Conservation (phyloP, 1,284 basidiomycete genomes). For the Pyrrhoderma noxium region DNA sequence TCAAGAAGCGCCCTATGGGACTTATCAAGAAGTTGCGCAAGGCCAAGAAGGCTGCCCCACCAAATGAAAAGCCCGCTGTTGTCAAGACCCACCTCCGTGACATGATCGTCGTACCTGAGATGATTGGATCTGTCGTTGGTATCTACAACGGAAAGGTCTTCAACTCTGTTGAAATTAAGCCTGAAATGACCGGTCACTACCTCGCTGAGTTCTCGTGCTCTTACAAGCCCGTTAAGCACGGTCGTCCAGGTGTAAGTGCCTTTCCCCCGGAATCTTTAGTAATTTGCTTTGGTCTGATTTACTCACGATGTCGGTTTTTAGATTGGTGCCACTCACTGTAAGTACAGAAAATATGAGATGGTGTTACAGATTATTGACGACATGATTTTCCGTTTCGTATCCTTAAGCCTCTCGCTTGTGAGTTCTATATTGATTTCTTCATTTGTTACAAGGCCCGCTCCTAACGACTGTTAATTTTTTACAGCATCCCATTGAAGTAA, state of each 20-base stretch:
- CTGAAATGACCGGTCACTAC: constrained; percentile 99
- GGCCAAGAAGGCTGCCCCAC: constrained; percentile 97
- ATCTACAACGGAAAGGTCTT: constrained; percentile 99
- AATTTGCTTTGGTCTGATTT: neutral
- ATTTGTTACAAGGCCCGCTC: constrained; percentile 2
- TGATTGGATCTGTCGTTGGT: constrained; percentile 96
- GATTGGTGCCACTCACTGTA: constrained; percentile 86
- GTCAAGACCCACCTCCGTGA: constrained; percentile 99
- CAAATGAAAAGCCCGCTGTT: constrained; percentile 97
- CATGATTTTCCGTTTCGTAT: constrained; percentile 2
- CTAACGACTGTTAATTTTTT: constrained; percentile 15
- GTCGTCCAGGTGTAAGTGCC: constrained; percentile 82
- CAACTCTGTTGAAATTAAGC: constrained; percentile 98
- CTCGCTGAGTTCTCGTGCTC: constrained; percentile 93
- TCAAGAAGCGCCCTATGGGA: constrained; percentile 97
- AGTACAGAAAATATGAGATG: constrained; percentile 36
- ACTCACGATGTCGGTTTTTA: constrained; percentile 22
- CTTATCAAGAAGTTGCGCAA: constrained; percentile 99
- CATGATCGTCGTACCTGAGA: constrained; percentile 99
- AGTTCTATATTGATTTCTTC: constrained; percentile 23
- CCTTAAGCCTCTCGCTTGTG: constrained; percentile 62
- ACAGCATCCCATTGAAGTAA: constrained; percentile 75
- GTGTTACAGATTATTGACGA: constrained; percentile 13
- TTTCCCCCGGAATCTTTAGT: neutral
- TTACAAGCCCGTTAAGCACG: constrained; percentile 99